Evolutionary conservation across 2,329 filamentous ascomycete genomes (phyloP), one percentile per base, ranked within the genome.

Genomic region (Hymenoscyphus occultus): DNA sequence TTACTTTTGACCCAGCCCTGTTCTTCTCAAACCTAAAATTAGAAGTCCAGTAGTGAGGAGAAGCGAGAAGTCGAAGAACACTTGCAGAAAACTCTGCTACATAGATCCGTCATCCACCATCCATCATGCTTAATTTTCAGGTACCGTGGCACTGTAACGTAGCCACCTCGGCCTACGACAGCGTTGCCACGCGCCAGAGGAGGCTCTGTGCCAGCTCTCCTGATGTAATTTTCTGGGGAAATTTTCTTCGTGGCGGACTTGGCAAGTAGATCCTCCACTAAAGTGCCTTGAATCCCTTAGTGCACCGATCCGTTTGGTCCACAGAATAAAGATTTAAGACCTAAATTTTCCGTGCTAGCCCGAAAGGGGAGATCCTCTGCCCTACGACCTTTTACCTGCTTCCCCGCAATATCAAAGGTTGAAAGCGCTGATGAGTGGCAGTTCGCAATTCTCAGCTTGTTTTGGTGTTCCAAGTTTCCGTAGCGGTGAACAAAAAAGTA

Each of bases 161-260:
- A 57, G 28, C 54, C 54, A 57, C 45, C 35, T 35, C 35, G 35
- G 35, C 35, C 9, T 1, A 10, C 35, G 54, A 56, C 22, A 31
- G 54, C 28, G 54, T 19, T 48, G 54, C 54, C 54, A 56, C 14
- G 54, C 28, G 32, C 54, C 54, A 10, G 9, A 28, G 31, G 54
- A 57, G 28, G 28, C 54, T 57, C 54, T 57, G 16, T 31, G 32
- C 7, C 19, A n/a, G 54, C 9, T 28, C 28, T 57, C 28, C 32
- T 35, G 54, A 57, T 57, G 54, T 35, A 57, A 35, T 35, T 39
- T 10, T 57, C 54, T 57, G 54, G 54, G 54, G 54, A 57, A 57
- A 35, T 16, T 57, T 57, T 13, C 45, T 16, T 22, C 45, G 40
- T 9, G 19, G n/a, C 19, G 45, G 45, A 48, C 45, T 48, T 48